A percentile compares a stretch with the other conserved stretches of the same genome.
phyloP scores from a whole-genome alignment of 2,329 filamentous ascomycete genomes.

The Emmonsiellopsis sp. region DNA sequence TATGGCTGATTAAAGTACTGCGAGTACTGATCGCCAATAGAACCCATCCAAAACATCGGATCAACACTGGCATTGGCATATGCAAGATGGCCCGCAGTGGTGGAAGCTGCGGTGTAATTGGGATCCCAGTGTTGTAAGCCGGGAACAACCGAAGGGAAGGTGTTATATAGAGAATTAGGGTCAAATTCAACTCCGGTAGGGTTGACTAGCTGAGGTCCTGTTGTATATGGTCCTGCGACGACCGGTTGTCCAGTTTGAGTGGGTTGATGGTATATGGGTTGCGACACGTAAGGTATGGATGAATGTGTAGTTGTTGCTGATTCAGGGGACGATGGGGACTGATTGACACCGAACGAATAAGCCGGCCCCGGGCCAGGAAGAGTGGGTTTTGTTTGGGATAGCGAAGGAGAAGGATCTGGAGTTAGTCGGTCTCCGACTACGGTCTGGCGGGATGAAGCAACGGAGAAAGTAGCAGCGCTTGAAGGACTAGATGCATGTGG shows the following conservation, averaged over 20 bases:
- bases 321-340: background rate
- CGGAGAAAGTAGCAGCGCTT: constrained; percentile 28
- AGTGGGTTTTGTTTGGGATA: constrained; percentile 14
- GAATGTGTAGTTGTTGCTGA: background rate
- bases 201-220: constrained; percentile 6
- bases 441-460: constrained; percentile 24
- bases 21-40: constrained; percentile 39
- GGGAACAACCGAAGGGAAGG: constrained; percentile 31
- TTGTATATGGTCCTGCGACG: background rate
- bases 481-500: constrained; percentile 34
- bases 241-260: background rate
- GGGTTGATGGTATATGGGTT: background rate
- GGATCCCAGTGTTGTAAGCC: constrained; percentile 35
- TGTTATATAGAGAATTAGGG: constrained; percentile 30
- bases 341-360: background rate
- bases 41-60: constrained; percentile 35
- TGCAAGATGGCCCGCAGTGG: constrained; percentile 26
- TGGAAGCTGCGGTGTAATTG: constrained; percentile 29
- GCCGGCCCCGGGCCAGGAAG: background rate
- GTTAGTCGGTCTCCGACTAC: constrained; percentile 20
- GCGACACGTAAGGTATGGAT: background rate
- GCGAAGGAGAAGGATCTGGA: constrained; percentile 16
- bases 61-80: constrained; percentile 27
- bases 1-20: constrained; percentile 40
- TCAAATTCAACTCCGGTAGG: constrained; percentile 24